Evolutionary conservation across 2,329 filamentous ascomycete genomes (phyloP), one percentile per base, ranked within the genome.

Genomic region (Bipolaris bicolor): DNA sequence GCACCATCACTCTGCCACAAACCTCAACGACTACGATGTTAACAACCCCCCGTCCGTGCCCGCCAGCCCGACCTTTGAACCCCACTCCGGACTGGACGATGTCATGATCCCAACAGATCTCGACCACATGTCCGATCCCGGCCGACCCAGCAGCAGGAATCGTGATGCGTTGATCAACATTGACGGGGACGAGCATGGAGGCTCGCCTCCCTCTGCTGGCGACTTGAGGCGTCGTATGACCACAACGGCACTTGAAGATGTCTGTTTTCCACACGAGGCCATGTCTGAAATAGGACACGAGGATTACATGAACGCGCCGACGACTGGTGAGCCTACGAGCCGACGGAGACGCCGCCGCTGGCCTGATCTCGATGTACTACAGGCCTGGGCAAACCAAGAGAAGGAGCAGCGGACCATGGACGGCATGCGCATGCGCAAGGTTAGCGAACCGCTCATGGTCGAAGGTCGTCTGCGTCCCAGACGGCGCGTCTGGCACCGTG

Each of bases 371-470:
- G 81, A 86, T 1, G 86, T 91, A 5, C 80, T 99, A 10, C 91
- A 97, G 57, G 91, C 96, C 62, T 99, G 93, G 93, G 92, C 89
- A 60, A 85, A 85, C 3, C 88, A 94, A 64, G 95, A 99, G 76
- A 97, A 96, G 76, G 92, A 97, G 72, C 88, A 89, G 56, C 86
- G 91, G 50, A 94, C 86, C 51, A 77, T 81, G 49, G 91, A 95
- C 55, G 91, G 90, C 52, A 86, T 91, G 39, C 87, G 92, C 3
- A 89, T 90, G 45, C 97, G 97, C 79, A 95, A 90, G 75, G 94
- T 98, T 63, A 96, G 90, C 5, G 95, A 99, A 73, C 95, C 95
- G 9, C 88, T 97, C 70, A 86, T 98, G 65, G 89, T 99, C 57
- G 94, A 94, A 58, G 95, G 95, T 0, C 86, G 95, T 52, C 80